Conservation (phyloP, 345 rosid genomes). For the Corchorus olitorius region DNA sequence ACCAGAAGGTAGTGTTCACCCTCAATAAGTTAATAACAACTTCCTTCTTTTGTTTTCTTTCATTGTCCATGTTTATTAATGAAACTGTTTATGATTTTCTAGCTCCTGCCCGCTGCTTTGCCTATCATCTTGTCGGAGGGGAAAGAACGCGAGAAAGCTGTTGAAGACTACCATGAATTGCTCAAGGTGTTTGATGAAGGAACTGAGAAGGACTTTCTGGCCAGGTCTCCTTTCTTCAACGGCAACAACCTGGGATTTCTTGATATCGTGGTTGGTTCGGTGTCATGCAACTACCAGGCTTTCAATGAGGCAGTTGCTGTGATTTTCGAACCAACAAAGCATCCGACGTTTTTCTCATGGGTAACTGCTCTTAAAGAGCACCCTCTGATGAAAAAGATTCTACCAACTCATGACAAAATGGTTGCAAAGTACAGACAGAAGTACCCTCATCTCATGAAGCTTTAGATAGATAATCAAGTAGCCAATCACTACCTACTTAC, state of each 20-base stretch:
- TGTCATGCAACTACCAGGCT: constrained; percentile 26
- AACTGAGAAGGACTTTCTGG: constrained; percentile 25
- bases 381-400: constrained; percentile 26
- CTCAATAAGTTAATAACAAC: no score
- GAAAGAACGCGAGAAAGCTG: constrained; percentile 25
- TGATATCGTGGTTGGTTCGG: constrained; percentile 22
- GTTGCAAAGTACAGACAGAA: constrained; percentile 14
- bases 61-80: not conserved
- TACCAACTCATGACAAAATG: constrained; percentile 26
- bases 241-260: constrained; percentile 25
- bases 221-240: not conserved
- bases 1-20: constrained; percentile 21
- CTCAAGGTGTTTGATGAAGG: constrained; percentile 28
- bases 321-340: not conserved
- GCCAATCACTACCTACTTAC: not conserved
- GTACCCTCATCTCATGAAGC: constrained; percentile 5
- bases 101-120: not conserved
- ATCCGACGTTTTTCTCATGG: constrained; percentile 24
- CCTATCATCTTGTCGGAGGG: constrained; percentile 17
- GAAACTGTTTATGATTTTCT: not conserved
- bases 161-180: constrained; percentile 9
- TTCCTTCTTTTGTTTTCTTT: not conserved
- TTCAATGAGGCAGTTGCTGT: constrained; percentile 20
- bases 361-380: constrained; percentile 11
- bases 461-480: not conserved